Conservation (phyloP, 306 rosid species). For the Purshia tridentata region DNA sequence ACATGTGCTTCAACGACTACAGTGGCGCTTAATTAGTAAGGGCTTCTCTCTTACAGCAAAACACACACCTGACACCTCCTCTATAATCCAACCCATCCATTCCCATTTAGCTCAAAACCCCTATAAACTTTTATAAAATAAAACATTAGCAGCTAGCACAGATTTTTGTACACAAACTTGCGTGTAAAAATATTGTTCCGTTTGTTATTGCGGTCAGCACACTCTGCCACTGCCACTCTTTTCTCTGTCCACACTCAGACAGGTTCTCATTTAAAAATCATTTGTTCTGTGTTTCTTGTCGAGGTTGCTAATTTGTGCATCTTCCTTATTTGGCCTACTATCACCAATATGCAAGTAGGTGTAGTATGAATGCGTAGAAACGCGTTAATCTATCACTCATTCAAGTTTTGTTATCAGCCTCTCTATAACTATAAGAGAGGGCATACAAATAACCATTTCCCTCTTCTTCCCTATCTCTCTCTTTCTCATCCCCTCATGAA, state of each 20-base stretch:
- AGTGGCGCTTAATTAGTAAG: slow-evolving; percentile 4
- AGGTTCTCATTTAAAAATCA: background rate
- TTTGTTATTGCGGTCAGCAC: slow-evolving; percentile 3
- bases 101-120: background rate
- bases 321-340: background rate
- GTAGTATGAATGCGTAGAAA: too few relatives aligned
- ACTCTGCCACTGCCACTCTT: slow-evolving; percentile 9
- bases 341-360: too few relatives aligned
- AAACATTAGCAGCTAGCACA: background rate
- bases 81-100: slow-evolving; percentile 3
- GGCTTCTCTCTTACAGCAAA: background rate
- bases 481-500: background rate
- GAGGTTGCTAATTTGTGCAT: background rate
- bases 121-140: background rate
- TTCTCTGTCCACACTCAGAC: background rate
- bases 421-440: slow-evolving; percentile 13
- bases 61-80: slow-evolving; percentile 1
- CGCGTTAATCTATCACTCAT: too few relatives aligned
- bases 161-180: slow-evolving; percentile 11
- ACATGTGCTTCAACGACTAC: slow-evolving; percentile 18
- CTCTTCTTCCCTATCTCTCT: slow-evolving; percentile 4
- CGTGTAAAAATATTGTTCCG: background rate
- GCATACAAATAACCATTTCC: background rate
- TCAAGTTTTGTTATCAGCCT: too few relatives aligned
- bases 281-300: background rate